A percentile compares a stretch with the other conserved stretches of the same genome.
These are phyloP conservation scores for Micractinium sp. DNA, from an alignment of 139 green algal species.

Conservation along the genomic window DNA sequence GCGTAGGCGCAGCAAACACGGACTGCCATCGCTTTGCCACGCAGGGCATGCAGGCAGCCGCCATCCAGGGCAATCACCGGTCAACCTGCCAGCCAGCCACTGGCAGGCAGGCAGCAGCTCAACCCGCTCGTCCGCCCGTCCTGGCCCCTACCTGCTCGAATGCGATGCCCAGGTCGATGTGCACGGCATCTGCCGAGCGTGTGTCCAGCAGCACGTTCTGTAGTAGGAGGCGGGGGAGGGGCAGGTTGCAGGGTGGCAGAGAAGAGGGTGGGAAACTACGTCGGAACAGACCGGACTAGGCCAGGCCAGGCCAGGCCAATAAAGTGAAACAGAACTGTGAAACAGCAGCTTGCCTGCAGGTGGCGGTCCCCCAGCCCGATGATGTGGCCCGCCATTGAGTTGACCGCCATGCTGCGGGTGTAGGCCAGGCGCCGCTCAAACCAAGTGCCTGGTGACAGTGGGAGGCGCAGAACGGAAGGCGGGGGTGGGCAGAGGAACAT, in stretches of 20 bases:
- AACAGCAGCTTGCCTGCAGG: conserved; percentile 16
- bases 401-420: conserved; percentile 84
- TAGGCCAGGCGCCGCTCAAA: conserved; percentile 81
- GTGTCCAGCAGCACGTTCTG: conserved; percentile 94
- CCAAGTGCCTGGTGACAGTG: conserved; percentile 54
- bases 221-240: not conserved
- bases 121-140: not conserved
- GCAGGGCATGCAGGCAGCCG: not conserved
- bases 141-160: conserved; percentile 85
- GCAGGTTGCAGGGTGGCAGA: not conserved
- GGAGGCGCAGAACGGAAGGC: not conserved
- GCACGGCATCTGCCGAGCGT: conserved; percentile 88
- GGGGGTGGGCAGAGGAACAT: not conserved
- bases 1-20: not conserved
- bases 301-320: too few relatives aligned
- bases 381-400: conserved; percentile 87
- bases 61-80: not conserved
- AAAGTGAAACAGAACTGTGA: not conserved
- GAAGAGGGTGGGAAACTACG: too few relatives aligned
- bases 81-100: not conserved
- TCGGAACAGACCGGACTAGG: too few relatives aligned
- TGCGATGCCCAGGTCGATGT: conserved; percentile 98
- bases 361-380: conserved; percentile 95
- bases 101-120: not conserved
- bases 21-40: not conserved